These are phyloP conservation scores for Gardenia jasminoides DNA, from an alignment of 257 asterid species.

Conservation along the genomic window DNA sequence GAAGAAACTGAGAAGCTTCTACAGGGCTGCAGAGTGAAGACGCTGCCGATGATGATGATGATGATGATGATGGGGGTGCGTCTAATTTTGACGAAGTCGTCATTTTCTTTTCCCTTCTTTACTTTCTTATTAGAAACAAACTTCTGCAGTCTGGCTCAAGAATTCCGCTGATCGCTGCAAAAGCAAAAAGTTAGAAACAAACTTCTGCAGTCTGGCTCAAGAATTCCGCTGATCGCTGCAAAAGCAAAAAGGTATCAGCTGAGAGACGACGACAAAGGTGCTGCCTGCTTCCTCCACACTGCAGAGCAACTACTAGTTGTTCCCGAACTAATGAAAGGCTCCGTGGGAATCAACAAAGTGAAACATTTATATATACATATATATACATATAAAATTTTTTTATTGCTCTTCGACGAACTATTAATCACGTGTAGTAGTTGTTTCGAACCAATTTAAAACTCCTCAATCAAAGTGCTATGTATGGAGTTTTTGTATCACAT, in stretches of 20 bases:
- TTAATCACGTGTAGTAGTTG: too few species aligned
- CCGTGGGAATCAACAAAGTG: too few species aligned
- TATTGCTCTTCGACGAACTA: too few species aligned
- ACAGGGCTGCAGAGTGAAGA: constrained; percentile 23
- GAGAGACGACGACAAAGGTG: too few species aligned
- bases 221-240: not conserved
- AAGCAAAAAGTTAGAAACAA: not conserved
- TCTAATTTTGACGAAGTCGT: constrained; percentile 38
- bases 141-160: not conserved
- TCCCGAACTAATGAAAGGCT: too few species aligned
- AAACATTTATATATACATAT: too few species aligned
- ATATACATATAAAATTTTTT: too few species aligned
- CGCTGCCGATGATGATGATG: not conserved
- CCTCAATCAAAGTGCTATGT: too few species aligned
- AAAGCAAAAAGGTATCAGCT: not conserved
- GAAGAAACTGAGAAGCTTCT: constrained; percentile 52
- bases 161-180: not conserved
- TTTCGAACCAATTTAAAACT: too few species aligned
- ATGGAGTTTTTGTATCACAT: too few species aligned
- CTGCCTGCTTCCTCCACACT: too few species aligned
- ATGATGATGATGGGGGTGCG: constrained; percentile 26
- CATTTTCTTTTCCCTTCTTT: constrained; percentile 21
- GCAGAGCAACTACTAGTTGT: too few species aligned
- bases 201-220: not conserved
- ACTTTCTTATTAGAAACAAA: not conserved